Percentiles rank a stretch among this genome's conserved stretches.
Evolutionary conservation across 148 eudicot genomes (phyloP).

Genomic region (Drosera capensis): DNA sequence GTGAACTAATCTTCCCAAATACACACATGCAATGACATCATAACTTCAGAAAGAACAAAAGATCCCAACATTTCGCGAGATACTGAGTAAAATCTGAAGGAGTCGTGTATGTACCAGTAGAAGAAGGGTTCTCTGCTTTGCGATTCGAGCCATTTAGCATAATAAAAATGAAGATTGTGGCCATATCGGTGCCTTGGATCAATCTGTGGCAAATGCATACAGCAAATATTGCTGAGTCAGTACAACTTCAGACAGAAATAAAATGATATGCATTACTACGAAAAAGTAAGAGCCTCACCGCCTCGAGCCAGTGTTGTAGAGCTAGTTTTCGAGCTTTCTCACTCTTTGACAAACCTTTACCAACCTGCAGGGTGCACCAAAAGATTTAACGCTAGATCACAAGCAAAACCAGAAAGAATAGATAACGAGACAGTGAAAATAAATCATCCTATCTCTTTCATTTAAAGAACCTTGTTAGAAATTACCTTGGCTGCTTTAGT

Average conservation of each 20-base stretch:
- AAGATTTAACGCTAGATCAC: neutral
- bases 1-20: too few species aligned
- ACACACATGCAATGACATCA: too few species aligned
- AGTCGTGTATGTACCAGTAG: too few species aligned
- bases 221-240: conserved; percentile 7
- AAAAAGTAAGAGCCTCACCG: conserved; percentile 29
- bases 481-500: conserved; percentile 57
- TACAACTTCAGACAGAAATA: neutral
- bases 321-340: conserved; percentile 84
- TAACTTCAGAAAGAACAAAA: too few species aligned
- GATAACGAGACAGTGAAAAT: too few species aligned
- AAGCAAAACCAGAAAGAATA: neutral
- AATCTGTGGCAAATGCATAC: conserved; percentile 41
- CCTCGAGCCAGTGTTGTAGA: conserved; percentile 96
- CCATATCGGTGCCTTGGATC: conserved; percentile 99
- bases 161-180: conserved; percentile 88
- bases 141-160: conserved; percentile 66
- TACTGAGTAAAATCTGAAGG: too few species aligned
- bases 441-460: too few species aligned
- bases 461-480: too few species aligned
- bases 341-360: conserved; percentile 82
- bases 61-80: too few species aligned
- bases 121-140: conserved; percentile 96
- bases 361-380: conserved; percentile 7
- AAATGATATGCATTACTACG: neutral